Evolutionary conservation across 176 grass and related monocot genomes (phyloP).

Genomic region (Tillandsia fasciculata): DNA sequence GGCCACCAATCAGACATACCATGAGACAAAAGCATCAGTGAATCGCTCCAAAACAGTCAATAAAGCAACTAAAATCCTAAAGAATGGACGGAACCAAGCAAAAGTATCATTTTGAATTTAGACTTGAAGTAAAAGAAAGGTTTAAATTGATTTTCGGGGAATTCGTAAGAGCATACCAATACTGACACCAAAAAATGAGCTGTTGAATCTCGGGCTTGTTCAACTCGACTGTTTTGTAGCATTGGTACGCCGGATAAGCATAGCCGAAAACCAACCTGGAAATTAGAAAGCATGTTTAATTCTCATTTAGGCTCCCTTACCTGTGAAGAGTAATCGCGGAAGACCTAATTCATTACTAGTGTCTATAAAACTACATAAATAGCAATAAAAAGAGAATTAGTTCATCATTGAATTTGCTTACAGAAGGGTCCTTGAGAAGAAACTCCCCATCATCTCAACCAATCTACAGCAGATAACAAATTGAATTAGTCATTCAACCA

Average conservation of each 20-base stretch:
- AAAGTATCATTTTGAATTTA: too few relatives aligned
- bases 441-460: conserved; percentile 9
- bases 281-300: background rate
- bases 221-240: conserved; percentile 11
- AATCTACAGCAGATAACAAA: background rate
- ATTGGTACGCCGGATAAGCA: conserved; percentile 5
- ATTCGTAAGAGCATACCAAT: background rate
- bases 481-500: background rate
- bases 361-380: background rate
- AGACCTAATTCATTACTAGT: background rate
- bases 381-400: background rate
- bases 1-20: conserved; percentile 2
- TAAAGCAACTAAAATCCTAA: conserved; percentile 25
- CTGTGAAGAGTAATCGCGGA: background rate
- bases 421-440: background rate
- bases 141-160: background rate
- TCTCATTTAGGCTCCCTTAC: background rate
- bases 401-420: background rate
- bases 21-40: conserved; percentile 21
- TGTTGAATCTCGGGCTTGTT: conserved; percentile 13
- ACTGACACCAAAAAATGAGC: conserved; percentile 11
- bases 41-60: conserved; percentile 19
- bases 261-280: conserved; percentile 4
- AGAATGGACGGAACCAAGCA: background rate
- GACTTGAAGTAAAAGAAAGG: background rate